These are phyloP conservation scores for Rostrohypoxylon terebratum DNA, from an alignment of 495 filamentous ascomycete species.

Conservation along the genomic window DNA sequence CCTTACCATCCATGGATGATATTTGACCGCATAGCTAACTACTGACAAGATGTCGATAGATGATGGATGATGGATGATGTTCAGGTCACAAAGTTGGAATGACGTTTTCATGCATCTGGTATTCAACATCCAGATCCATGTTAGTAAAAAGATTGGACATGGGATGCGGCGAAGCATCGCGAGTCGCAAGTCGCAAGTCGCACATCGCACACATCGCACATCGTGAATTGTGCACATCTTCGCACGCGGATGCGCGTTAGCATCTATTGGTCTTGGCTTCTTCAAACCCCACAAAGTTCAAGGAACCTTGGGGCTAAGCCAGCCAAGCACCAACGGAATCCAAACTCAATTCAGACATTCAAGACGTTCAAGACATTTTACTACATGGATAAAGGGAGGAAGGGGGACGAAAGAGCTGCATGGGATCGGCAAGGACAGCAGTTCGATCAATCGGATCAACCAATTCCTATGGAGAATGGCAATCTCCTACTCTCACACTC, in stretches of 20 bases:
- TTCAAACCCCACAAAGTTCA: constrained; percentile 33
- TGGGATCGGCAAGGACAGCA: constrained; percentile 20
- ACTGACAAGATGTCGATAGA: background rate
- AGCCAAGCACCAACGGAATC: constrained; percentile 20
- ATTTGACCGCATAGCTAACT: background rate
- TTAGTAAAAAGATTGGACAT: background rate
- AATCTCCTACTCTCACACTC: constrained; percentile 7
- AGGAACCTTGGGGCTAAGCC: background rate
- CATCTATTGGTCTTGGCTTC: background rate
- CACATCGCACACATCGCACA: background rate
- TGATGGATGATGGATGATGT: background rate
- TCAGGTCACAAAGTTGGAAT: background rate
- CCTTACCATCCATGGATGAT: background rate
- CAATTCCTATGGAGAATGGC: constrained; percentile 40
- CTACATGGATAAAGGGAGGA: constrained; percentile 9
- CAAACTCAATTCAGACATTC: constrained; percentile 28
- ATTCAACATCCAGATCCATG: too few species aligned
- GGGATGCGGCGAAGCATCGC: constrained; percentile 8
- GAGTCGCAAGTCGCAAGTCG: constrained; percentile 2
- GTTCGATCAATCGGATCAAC: constrained; percentile 44
- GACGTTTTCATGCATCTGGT: constrained; percentile 8
- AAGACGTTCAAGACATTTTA: too few species aligned
- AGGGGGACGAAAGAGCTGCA: too few species aligned
- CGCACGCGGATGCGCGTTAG: constrained; percentile 17
- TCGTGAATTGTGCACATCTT: background rate